phyloP scores from a whole-genome alignment of 495 filamentous ascomycete species.

The Rostrohypoxylon terebratum region DNA sequence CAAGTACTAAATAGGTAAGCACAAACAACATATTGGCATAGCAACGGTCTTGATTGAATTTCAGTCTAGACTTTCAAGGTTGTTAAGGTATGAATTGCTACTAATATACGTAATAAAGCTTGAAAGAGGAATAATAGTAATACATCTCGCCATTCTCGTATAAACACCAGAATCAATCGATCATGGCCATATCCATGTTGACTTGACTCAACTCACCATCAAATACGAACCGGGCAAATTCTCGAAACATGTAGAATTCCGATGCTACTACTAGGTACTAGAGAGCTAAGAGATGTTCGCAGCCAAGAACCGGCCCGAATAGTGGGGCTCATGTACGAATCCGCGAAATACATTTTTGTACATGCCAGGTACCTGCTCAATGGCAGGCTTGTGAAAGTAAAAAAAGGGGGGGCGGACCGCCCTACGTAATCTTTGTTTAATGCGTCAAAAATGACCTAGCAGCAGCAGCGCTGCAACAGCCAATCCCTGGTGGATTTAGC shows the following conservation, averaged over 20 bases:
- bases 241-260: constrained; percentile 35
- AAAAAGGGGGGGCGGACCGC: constrained; percentile 25
- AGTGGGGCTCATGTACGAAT: constrained; percentile 2
- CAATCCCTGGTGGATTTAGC: background rate
- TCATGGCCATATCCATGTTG: constrained; percentile 6
- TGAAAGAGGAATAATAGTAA: too few relatives aligned
- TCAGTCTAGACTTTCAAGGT: constrained; percentile 16
- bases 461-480: background rate
- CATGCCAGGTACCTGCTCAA: constrained; percentile 11
- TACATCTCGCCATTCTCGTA: constrained; percentile 25
- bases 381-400: constrained; percentile 29
- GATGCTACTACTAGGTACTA: too few relatives aligned
- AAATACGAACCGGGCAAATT: constrained; percentile 30
- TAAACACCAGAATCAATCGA: constrained; percentile 20
- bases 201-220: background rate
- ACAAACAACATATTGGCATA: background rate
- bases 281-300: constrained; percentile 21
- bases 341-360: constrained; percentile 2
- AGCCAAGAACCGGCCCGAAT: constrained; percentile 41
- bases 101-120: constrained; percentile 8
- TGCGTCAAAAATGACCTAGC: background rate
- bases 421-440: constrained; percentile 33
- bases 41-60: background rate
- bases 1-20: background rate
- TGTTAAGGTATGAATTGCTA: too few relatives aligned